Conservation (phyloP, 2,329 filamentous ascomycete genomes). For the Pleurostoma richardsiae region DNA sequence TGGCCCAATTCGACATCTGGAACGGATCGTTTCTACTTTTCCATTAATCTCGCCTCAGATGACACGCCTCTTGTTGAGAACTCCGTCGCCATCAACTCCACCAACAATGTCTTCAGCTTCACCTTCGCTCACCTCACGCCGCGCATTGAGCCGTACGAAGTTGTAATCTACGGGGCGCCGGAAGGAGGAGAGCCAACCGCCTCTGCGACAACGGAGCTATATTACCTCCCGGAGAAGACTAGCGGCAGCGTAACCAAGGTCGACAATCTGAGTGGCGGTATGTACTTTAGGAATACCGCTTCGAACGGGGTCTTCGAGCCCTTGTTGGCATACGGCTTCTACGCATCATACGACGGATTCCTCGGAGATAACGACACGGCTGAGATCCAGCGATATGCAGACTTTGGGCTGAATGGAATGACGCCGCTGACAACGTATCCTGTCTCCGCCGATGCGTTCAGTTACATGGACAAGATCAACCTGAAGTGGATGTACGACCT, state of each 20-base stretch:
- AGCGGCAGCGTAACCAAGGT: slow-evolving; percentile 38
- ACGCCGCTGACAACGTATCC: slow-evolving; percentile 33
- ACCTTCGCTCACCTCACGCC: slow-evolving; percentile 27
- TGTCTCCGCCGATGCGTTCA: slow-evolving; percentile 28
- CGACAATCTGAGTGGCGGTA: slow-evolving; percentile 37
- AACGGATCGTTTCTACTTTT: slow-evolving; percentile 24
- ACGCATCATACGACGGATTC: slow-evolving; percentile 36
- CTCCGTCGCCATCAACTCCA: slow-evolving; percentile 25
- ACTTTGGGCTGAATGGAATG: slow-evolving; percentile 37
- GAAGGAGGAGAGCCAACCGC: slow-evolving; percentile 23
- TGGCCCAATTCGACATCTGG: slow-evolving; percentile 22
- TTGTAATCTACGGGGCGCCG: slow-evolving; percentile 29
- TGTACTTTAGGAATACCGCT: slow-evolving; percentile 30
- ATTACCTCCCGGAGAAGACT: slow-evolving; percentile 36
- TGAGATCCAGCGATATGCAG: slow-evolving; percentile 25
- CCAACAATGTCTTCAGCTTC: slow-evolving; percentile 29
- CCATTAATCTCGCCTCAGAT: slow-evolving; percentile 25
- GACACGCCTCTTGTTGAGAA: slow-evolving; percentile 24
- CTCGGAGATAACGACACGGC: slow-evolving; percentile 29
- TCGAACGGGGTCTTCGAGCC: slow-evolving; percentile 30
- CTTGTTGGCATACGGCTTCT: slow-evolving; percentile 39
- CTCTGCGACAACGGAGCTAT: slow-evolving; percentile 28
- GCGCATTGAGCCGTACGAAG: slow-evolving; percentile 27
- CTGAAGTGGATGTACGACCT: slow-evolving; percentile 40
- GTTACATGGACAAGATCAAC: slow-evolving; percentile 30